Evolutionary conservation across 305 asterid genomes (phyloP), one percentile per base, ranked within the genome.

Genomic region (Fraxinus xanthoxyloides): DNA sequence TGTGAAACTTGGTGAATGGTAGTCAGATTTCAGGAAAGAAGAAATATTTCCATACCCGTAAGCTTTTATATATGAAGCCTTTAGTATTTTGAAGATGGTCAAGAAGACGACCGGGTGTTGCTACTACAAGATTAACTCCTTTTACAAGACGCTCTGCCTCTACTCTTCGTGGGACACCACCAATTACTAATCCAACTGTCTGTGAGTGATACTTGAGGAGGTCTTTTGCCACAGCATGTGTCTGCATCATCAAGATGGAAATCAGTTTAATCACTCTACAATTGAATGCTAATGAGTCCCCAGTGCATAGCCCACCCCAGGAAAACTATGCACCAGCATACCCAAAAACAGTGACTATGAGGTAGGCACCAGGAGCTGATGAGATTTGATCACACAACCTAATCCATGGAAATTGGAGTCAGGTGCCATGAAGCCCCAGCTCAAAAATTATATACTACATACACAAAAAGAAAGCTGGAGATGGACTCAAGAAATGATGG

Each of bases 71-170:
- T 32, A 93, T 89, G 85, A 96, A 96, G 46, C 97, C 95, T 84
- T 92, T 92, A 31, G 99, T 93, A 79, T 93, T 91, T 59, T 92
- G 94, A 83, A 96, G 98, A 87, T 96, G 99, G 86, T 96, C 99
- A 81, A 96, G 97, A 84, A 96, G 97, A 72, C 98, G 97, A 56
- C 99, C 99, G 67, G 99, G 98, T 51, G 98, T 96, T n/a, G 92
- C 95, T 43, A 94, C 93, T 70, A 96, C 81, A 76, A 96, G 85
- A 85, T 96, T 96, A 69, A 82, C 97, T 84, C 98, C 99, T 79
- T 91, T 96, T 73, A 81, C 92, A 81, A 96, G 77, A 10, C 94
- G 94, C 85, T 92, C 98, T n/a, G 95, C 97, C 88, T 96, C 98
- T 81, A 84, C 92, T 87, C 93, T 91, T 83, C 93, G 90, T 34